Conservation (phyloP, 1,284 basidiomycete genomes). For the Butyriboletus appendiculatus region DNA sequence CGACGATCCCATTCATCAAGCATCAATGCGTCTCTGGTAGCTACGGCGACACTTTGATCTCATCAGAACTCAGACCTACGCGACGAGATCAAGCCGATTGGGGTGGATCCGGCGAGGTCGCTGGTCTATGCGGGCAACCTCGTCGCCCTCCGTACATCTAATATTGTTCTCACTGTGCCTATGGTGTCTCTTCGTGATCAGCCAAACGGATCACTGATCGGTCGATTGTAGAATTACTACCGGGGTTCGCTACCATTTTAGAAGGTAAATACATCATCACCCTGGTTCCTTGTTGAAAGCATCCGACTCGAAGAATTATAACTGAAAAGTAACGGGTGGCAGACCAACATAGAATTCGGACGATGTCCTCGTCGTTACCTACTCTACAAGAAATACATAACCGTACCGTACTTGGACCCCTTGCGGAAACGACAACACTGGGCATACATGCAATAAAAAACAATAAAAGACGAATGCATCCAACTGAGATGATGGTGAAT, state of each 20-base stretch:
- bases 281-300: no score
- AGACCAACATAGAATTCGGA: slow-evolving; percentile 3
- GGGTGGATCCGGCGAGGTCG: not conserved
- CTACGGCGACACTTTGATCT: slow-evolving; percentile 6
- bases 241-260: slow-evolving; percentile 35
- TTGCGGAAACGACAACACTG: slow-evolving; percentile 12
- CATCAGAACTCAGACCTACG: slow-evolving; percentile 20
- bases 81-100: no score
- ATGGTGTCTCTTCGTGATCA: slow-evolving; percentile 40
- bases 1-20: slow-evolving; percentile 12
- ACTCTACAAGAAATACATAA: slow-evolving; percentile 22
- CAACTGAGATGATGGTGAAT: slow-evolving; percentile 12
- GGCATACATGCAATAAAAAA: slow-evolving; percentile 21
- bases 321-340: no score
- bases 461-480: slow-evolving; percentile 16
- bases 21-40: slow-evolving; percentile 33
- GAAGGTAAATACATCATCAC: no score
- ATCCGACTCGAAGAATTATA: no score
- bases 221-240: slow-evolving; percentile 52
- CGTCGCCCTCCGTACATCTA: slow-evolving; percentile 34
- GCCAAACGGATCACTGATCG: slow-evolving; percentile 44
- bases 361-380: slow-evolving; percentile 7
- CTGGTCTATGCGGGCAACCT: not conserved
- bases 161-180: slow-evolving; percentile 30
- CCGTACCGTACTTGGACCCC: slow-evolving; percentile 9